Percentiles rank a stretch among this genome's conserved stretches.
These are phyloP conservation scores for Iris pallida DNA, from an alignment of 116 monocot genomes.

Conservation along the genomic window DNA sequence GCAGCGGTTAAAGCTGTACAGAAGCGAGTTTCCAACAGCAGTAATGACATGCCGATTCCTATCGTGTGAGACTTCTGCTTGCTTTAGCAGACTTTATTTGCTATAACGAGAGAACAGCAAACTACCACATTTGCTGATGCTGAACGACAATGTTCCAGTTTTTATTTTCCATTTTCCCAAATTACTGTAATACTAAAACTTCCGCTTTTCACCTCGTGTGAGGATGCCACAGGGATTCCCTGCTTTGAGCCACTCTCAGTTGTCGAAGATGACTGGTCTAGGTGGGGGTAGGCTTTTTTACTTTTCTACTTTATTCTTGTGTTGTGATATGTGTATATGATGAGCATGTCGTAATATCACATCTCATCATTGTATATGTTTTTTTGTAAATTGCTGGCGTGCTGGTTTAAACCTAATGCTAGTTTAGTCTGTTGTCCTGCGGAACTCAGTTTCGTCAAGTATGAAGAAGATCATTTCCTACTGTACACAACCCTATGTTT, in stretches of 20 bases:
- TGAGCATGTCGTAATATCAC: not conserved
- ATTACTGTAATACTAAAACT: not conserved
- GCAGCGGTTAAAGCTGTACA: slow-evolving; percentile 89
- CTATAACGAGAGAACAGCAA: not conserved
- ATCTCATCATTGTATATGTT: not conserved
- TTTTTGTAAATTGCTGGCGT: slow-evolving; percentile 5
- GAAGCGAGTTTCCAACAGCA: slow-evolving; percentile 2
- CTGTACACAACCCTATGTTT: too few species aligned
- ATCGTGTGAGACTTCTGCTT: slow-evolving; percentile 10
- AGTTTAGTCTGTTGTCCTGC: slow-evolving; percentile 5
- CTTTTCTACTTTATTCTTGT: not conserved
- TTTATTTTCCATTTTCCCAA: not conserved
- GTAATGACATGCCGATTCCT: slow-evolving; percentile 8
- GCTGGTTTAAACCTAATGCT: slow-evolving; percentile 5
- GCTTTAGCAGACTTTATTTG: not conserved
- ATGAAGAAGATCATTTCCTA: too few species aligned
- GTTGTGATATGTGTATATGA: slow-evolving; percentile 9
- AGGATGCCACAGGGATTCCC: not conserved
- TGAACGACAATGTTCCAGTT: not conserved
- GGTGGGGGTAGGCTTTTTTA: not conserved
- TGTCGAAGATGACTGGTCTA: slow-evolving; percentile 15
- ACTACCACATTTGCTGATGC: slow-evolving; percentile 6
- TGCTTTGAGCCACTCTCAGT: slow-evolving; percentile 13
- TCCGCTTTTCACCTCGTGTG: not conserved
- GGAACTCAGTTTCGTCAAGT: too few species aligned